Percentiles rank a stretch among this genome's conserved stretches.
Conservation (phyloP, 2,329 filamentous ascomycete genomes). For the Ophiostoma quercus region DNA sequence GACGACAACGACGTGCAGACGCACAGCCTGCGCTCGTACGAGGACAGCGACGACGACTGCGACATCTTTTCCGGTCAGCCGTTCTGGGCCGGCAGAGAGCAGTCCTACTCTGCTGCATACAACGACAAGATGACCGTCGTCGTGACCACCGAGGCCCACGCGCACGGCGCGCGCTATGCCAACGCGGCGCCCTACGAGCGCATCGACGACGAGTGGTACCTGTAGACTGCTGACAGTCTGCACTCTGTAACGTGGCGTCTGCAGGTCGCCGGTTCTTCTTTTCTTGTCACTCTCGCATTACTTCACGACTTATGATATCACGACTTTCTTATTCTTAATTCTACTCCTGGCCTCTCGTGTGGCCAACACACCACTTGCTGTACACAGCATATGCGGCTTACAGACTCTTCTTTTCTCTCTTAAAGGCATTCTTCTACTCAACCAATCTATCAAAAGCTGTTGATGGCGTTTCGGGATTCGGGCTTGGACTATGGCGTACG, state of each 20-base stretch:
- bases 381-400: not conserved
- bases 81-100: not conserved
- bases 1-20: not conserved
- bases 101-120: not conserved
- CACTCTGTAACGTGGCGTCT: constrained; percentile 1
- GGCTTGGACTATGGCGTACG: not conserved
- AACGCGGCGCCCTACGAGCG: not conserved
- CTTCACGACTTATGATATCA: not conserved
- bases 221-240: not conserved
- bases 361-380: not conserved
- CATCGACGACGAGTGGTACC: not conserved
- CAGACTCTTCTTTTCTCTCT: not conserved
- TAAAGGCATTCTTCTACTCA: not conserved
- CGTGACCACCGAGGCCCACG: not conserved
- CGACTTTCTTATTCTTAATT: not conserved
- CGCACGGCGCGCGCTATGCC: not conserved
- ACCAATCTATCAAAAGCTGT: not conserved
- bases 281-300: not conserved
- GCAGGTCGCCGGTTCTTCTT: not conserved
- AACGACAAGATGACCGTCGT: constrained; percentile 4
- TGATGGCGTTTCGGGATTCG: not conserved
- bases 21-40: not conserved
- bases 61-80: constrained; percentile 15
- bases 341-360: not conserved
- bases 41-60: constrained; percentile 13